Evolutionary conservation across 305 asterid genomes (phyloP), one percentile per base, ranked within the genome.

Genomic region (Ilex paraguariensis): DNA sequence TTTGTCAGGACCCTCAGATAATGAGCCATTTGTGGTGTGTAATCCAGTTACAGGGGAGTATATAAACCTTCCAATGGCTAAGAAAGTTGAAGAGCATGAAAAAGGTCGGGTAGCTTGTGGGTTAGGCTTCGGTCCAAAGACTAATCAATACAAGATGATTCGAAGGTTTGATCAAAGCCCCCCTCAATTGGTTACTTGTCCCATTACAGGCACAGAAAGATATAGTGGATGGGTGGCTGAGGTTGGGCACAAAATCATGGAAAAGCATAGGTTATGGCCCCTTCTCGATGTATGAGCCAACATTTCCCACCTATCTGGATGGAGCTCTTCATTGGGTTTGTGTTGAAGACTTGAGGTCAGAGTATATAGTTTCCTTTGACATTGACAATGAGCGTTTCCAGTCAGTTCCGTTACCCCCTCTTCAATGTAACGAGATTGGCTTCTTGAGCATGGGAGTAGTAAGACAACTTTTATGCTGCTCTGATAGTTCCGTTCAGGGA

Each of bases 101-200:
- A 13, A 10, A 1, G 51, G n/a, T 13, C n/a, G 0, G 1, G 33
- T 42, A 14, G 13, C 0, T 17, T 16, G 63, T 42, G 63, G 63
- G 21, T 16, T 59, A 7, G 63, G 63, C 28, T 59, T 59, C 16
- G 14, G 52, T 59, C 63, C 21, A 59, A 31, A 59, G 33, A 40
- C 63, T 17, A 59, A 59, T 59, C 63, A 59, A 15, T 59, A 59
- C 39, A 59, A 59, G 52, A 52, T 42, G 7, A 46, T 59, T 42
- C 31, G 62, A 57, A 45, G 31, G 6, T n/a, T 39, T 7, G 2
- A 6, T 11, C 46, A 32, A 31, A 33, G 45, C 9, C 6, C 51
- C 10, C n/a, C 51, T 46, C 46, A 42, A 42, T 42, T 42, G 7
- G 51, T 46, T 46, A 2, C 12, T 46, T 46, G 51, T 10, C 6